Percentiles rank a stretch among this genome's conserved stretches.
These are phyloP conservation scores for Amanita phalloides DNA, from an alignment of 768 basidiomycete species.

Conservation along the genomic window DNA sequence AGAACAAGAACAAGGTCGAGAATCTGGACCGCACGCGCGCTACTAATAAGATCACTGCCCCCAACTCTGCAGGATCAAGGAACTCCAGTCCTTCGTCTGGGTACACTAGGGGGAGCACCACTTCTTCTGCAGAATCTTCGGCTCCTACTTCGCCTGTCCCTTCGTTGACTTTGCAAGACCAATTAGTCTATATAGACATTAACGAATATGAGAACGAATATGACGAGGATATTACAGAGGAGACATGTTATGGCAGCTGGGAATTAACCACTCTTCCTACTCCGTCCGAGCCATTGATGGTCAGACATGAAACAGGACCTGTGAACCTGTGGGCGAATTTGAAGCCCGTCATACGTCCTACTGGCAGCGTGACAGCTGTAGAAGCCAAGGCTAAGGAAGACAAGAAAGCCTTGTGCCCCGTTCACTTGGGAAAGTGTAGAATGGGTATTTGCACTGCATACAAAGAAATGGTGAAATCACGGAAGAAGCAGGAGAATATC, in stretches of 20 bases:
- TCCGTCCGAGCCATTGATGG: too few species aligned
- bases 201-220: not conserved
- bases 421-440: constrained; percentile 1
- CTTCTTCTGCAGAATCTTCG: not conserved
- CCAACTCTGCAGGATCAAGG: not conserved
- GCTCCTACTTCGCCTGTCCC: not conserved
- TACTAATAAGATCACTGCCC: not conserved
- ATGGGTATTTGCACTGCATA: not conserved
- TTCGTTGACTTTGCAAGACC: not conserved
- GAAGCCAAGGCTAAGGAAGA: not conserved
- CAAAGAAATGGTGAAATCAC: not conserved
- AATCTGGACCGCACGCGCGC: not conserved
- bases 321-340: not conserved
- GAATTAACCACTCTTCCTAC: not conserved
- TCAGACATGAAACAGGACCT: not conserved
- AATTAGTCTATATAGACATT: not conserved
- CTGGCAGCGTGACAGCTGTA: not conserved
- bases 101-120: not conserved
- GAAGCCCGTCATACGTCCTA: not conserved
- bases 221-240: not conserved
- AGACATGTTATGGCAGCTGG: not conserved
- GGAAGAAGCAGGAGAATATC: not conserved
- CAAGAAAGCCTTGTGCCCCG: not conserved
- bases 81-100: not conserved
- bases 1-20: not conserved